Base-by-base conservation (phyloP, 129 eudicot genomes). In the Flaveria bidentis region DNA sequence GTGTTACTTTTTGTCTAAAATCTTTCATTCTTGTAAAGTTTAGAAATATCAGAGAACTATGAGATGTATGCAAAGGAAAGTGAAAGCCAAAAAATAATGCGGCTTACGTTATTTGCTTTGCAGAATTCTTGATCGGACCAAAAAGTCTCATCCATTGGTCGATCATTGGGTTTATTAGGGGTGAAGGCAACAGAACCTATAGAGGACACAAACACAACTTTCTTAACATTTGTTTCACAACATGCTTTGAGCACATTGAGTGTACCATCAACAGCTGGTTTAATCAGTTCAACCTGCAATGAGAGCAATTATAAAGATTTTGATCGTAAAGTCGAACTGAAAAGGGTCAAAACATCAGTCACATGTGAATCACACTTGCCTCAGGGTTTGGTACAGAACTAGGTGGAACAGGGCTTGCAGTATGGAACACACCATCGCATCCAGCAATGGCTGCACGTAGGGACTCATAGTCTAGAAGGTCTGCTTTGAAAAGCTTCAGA, bases 71-170 rank as follows among this genome's bases (percentile, higher is more conserved):
- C 73, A 61, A 62, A 30, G 52, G 50, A 7, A 53, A 5, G 12
- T 1, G 12, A 55, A 60, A 10, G 20, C 39, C 26, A 26, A 53
- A n/a, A 8, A 23, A 20, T 51, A 52, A 18, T 58, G 57, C 42
- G 15, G 16, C 71, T 81, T 86, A 90, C 96, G 73, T 92, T 85
- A 57, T 88, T 87, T 58, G 78, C 73, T 80, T 50, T 86, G 96
- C 98, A 92, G 72, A 84, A 80, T 50, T 92, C 90, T 65, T 52
- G 81, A 80, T 92, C 98, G 14, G 96, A 90, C 96, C 98, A 92
- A 71, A 90, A 92, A 74, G 71, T 86, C 88, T 92, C 98, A 66
- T 92, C 96, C 82, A 76, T 62, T 16, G 84, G 82, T 75, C 76
- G 83, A 75, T 82, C 96, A 47, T 69, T 51, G 30, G 94, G 92